Evolutionary conservation across 164 flowering plant species (phyloP).

Genomic region (Piper betle): DNA sequence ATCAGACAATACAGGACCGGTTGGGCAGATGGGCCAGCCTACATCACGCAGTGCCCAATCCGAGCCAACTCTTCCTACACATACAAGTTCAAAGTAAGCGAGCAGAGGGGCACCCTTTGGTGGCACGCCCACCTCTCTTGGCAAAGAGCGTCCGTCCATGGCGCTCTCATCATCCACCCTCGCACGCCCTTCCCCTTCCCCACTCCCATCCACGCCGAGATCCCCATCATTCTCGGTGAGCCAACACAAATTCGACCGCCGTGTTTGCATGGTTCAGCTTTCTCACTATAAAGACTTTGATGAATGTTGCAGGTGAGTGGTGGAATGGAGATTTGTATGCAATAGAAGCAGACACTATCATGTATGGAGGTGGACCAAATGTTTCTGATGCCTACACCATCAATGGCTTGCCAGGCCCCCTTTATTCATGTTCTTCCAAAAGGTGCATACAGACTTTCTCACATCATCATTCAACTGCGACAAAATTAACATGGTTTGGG

Average conservation of each 20-base stretch:
- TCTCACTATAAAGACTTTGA: neutral
- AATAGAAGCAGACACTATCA: conserved; percentile 25
- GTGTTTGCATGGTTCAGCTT: too few relatives aligned
- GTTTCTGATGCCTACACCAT: conserved; percentile 22
- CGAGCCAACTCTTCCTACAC: conserved; percentile 31
- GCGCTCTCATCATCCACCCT: conserved; percentile 51
- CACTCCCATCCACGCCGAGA: conserved; percentile 19
- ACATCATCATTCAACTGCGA: neutral
- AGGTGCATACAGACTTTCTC: conserved; percentile 15
- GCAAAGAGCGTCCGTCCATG: conserved; percentile 53
- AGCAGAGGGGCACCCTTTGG: conserved; percentile 41
- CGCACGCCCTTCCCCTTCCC: conserved; percentile 38
- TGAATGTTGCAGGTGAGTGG: conserved; percentile 38
- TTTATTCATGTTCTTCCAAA: conserved; percentile 39
- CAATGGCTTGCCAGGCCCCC: conserved; percentile 50
- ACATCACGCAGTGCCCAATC: conserved; percentile 57
- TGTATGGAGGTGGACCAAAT: conserved; percentile 34
- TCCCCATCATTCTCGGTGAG: conserved; percentile 30
- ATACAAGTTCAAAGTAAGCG: conserved; percentile 30
- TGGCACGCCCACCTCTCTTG: conserved; percentile 60
- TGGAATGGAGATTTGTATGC: conserved; percentile 38
- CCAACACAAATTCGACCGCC: neutral
- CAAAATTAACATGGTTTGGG: too few relatives aligned
- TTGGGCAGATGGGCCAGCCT: conserved; percentile 61
- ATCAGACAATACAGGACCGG: conserved; percentile 32